These are phyloP conservation scores for Colletotrichum agaves DNA, from an alignment of 2,329 filamentous ascomycete species.

Conservation along the genomic window DNA sequence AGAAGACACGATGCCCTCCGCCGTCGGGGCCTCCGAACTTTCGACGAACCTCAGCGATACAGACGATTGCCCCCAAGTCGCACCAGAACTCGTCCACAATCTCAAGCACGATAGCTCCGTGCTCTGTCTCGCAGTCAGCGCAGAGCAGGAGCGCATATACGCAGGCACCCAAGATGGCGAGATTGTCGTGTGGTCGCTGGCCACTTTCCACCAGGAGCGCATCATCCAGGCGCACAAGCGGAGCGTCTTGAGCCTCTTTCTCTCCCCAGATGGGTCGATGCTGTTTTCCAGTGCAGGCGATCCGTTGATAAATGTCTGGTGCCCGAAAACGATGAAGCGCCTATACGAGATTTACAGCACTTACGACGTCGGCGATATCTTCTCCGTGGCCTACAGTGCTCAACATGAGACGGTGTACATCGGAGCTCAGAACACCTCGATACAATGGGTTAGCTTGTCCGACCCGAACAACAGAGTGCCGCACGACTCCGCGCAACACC, in stretches of 20 bases:
- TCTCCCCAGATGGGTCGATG: slow-evolving; percentile 78
- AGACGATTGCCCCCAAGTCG: slow-evolving; percentile 42
- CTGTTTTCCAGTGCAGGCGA: slow-evolving; percentile 95
- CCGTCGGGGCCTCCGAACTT: slow-evolving; percentile 34
- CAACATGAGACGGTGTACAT: slow-evolving; percentile 86
- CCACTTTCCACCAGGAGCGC: slow-evolving; percentile 83
- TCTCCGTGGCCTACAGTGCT: slow-evolving; percentile 90
- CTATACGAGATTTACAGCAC: slow-evolving; percentile 92
- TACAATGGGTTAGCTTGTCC: slow-evolving; percentile 88
- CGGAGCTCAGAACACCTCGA: slow-evolving; percentile 92
- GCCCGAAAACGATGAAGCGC: slow-evolving; percentile 77
- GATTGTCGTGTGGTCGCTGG: slow-evolving; percentile 90
- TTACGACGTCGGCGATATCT: slow-evolving; percentile 95
- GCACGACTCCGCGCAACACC: slow-evolving; percentile 75
- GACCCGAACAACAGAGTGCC: slow-evolving; percentile 69
- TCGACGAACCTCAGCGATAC: slow-evolving; percentile 38
- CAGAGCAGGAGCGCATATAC: slow-evolving; percentile 82
- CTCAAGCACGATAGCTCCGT: slow-evolving; percentile 83
- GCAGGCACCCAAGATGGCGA: slow-evolving; percentile 94
- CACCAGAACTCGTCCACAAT: slow-evolving; percentile 77
- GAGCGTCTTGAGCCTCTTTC: slow-evolving; percentile 85
- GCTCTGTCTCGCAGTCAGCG: slow-evolving; percentile 83
- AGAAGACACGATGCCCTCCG: slow-evolving; percentile 38
- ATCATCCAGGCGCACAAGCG: slow-evolving; percentile 91
- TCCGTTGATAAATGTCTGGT: slow-evolving; percentile 95